A percentile compares a stretch with the other conserved stretches of the same genome.
These are phyloP conservation scores for Oryza brachyantha DNA, from an alignment of 176 grass and related monocot genomes.

Conservation along the genomic window DNA sequence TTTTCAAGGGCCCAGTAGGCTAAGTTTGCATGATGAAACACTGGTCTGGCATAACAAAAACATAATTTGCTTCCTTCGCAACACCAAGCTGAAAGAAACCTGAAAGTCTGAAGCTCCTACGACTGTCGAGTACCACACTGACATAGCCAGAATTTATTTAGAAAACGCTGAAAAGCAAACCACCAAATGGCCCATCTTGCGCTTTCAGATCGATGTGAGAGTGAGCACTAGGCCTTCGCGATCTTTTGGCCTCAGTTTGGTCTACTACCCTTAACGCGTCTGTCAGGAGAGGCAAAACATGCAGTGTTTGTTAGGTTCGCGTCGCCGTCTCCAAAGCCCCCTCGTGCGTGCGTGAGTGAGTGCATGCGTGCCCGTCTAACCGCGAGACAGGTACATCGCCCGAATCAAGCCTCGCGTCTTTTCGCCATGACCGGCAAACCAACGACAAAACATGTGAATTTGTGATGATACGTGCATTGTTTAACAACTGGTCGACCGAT, in stretches of 20 bases:
- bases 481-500: not conserved
- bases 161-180: not conserved
- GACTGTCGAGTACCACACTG: not conserved
- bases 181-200: not conserved
- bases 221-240: not conserved
- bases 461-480: not conserved
- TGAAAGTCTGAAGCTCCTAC: not conserved
- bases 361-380: conserved; percentile 6
- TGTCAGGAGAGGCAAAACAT: conserved; percentile 9
- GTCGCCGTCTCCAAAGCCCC: conserved; percentile 31
- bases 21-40: no score
- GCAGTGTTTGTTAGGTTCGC: conserved; percentile 30
- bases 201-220: conserved; percentile 12
- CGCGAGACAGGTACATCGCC: conserved; percentile 5
- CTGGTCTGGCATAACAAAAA: no score
- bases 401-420: not conserved
- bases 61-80: not conserved
- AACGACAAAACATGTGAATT: conserved; percentile 20
- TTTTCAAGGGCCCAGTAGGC: not conserved
- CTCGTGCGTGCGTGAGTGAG: not conserved
- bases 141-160: not conserved
- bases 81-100: not conserved
- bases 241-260: not conserved
- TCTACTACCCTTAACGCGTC: not conserved
- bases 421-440: not conserved